Base-by-base conservation (phyloP, 352 stramenopile species). In the Pythium guiyangense region DNA sequence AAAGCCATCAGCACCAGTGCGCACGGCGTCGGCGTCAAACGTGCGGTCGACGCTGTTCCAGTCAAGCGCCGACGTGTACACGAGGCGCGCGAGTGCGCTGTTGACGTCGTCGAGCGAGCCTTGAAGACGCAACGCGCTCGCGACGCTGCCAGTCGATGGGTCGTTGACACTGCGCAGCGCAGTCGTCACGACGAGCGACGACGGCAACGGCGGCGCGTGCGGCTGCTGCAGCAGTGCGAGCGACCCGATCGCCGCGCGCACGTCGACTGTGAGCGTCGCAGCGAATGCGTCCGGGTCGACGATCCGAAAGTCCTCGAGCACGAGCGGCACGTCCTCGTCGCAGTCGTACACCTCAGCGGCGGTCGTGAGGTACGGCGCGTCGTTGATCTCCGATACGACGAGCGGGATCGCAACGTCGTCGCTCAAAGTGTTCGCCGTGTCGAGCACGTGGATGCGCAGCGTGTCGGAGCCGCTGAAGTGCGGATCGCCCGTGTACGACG, bases 1-100 rank as follows among this genome's bases (percentile, higher is more conserved):
- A 37, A 74, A 89, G 2, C 60, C 69, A 29, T 73, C 40, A 17
- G 31, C 46, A 2, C 12, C 55, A 8, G 4, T 29, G 44, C 40
- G 49, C 18, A 45, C 34, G 1, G n/a, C 6, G 11, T 37, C 50
- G 15, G 45, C 49, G 34, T 69, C 53, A 37, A 60, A 43, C 34
- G 44, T 67, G 39, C 60, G 48, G 45, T 71, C 58, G 39, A 85
- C 62, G 25, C 77, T 91, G 65, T 91, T 91, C 81, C 81, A 91
- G 65, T 91, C 47, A 26, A 49, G 60, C 2, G 66, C 74, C 14
- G 81, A 86, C 27, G 70, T 81, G 61, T 80, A 91, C 26, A 73
- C 55, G 9, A 88, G 29, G n/a, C 58, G 57, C 8, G 69, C 52
- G 2, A 91, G 49, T 6, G 73, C 77, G 8, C 54, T 59, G 42